Percentiles rank a stretch among this genome's conserved stretches.
Evolutionary conservation across 139 green algal species (phyloP).

Genomic region (Tetradesmus lagerheimii): DNA sequence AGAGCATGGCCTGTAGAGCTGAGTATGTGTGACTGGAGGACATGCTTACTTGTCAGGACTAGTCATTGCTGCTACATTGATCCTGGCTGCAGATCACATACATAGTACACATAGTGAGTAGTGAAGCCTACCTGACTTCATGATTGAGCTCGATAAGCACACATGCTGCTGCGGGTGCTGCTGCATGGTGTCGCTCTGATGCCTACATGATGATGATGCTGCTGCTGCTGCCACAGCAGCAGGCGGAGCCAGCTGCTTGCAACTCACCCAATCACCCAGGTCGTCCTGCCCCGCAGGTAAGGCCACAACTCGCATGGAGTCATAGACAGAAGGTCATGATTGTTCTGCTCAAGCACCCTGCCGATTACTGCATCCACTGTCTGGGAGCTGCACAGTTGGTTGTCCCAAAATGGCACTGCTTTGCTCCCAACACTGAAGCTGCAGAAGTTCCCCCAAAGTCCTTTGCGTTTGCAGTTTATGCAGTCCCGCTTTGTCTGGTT

Average conservation of each 20-base stretch:
- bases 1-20: not conserved
- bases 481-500: not conserved
- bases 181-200: not conserved
- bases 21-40: not conserved
- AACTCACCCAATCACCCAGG: slow-evolving; percentile 46
- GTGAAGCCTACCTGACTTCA: not conserved
- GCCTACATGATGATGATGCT: not conserved
- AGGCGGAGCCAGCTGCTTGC: not conserved
- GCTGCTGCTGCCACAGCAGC: not conserved
- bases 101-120: too few relatives aligned
- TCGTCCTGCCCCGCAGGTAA: slow-evolving; percentile 40
- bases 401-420: slow-evolving; percentile 31
- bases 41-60: too few relatives aligned
- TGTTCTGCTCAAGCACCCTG: slow-evolving; percentile 9
- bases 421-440: not conserved
- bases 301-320: slow-evolving; percentile 45
- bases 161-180: not conserved
- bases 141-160: not conserved
- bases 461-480: slow-evolving; percentile 37
- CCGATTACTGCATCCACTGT: not conserved
- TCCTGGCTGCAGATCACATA: too few relatives aligned
- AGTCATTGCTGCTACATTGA: not conserved
- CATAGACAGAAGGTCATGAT: slow-evolving; percentile 23
- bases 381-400: slow-evolving; percentile 36
- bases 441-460: slow-evolving; percentile 31